Evolutionary conservation across 148 eudicot species (phyloP), one percentile per base, ranked within the genome.

Genomic region (Pharnaceum exiguum): DNA sequence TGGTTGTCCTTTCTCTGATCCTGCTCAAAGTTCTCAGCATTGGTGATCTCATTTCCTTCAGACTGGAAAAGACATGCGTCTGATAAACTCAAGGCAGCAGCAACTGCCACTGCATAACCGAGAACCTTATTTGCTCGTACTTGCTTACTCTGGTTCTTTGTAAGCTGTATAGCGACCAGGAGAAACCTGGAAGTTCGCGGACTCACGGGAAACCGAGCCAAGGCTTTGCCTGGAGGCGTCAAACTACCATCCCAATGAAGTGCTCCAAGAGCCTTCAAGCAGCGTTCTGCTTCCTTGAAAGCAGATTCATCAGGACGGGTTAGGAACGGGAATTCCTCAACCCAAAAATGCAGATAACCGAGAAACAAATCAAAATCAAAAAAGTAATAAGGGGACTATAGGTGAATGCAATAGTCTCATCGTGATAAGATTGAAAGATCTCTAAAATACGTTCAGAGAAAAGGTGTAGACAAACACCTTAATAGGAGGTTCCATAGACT

Each of bases 151-250:
- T 68, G 71, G 36, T 69, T 75, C 39, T 59, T 75, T 65, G 77
- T 66, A 26, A 76, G 77, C 69, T 81, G 76, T 60, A 93, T 76
- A 39, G 89, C 96, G 22, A 86, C 75, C 53, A 93, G 87, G 50
- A 93, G 95, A 85, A 93, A 77, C 62, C 86, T 68, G n/a, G 99
- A 81, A 62, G 88, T 96, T 15, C 96, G 86, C 39, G 99, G 96
- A 46, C 89, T 77, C 89, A 88, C 76, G 9, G 99, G 99, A 69
- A 75, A 93, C 23, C 59, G 82, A 70, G 89, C 82, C 99, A 93
- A 88, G 13, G 89, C 77, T 75, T 83, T 79, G 31, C 96, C 99
- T 25, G 89, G 59, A 38, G 86, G 74, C 10, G 99, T 93, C 64
- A 85, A 46, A 39, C 64, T 74, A 57, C 95, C 95, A 1, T 83